Evolutionary conservation across 129 eudicot genomes (phyloP).

Genomic region (Tagetes erecta): DNA sequence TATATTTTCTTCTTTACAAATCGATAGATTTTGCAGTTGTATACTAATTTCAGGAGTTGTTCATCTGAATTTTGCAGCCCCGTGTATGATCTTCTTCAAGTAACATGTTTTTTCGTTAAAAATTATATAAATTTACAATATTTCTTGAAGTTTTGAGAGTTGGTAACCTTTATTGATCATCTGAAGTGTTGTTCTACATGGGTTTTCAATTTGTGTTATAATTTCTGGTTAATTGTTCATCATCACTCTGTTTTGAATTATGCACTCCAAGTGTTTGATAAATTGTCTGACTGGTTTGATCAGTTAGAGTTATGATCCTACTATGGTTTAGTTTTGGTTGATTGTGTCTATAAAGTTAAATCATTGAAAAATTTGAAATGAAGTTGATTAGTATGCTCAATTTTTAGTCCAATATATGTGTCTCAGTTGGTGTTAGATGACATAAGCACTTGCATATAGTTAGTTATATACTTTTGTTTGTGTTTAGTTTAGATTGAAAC

Average conservation of each 20-base stretch:
- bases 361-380: background rate
- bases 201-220: constrained; percentile 18
- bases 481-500: too few relatives aligned
- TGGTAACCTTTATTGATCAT: constrained; percentile 20
- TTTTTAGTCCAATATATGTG: background rate
- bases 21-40: background rate
- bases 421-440: constrained; percentile 4
- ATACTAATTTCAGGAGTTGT: constrained; percentile 5
- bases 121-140: background rate
- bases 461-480: too few relatives aligned
- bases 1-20: constrained; percentile 1
- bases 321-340: background rate
- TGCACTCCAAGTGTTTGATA: constrained; percentile 31
- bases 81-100: constrained; percentile 31
- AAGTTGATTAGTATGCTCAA: background rate
- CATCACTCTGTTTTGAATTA: constrained; percentile 22
- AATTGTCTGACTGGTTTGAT: constrained; percentile 16
- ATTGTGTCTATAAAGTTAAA: background rate
- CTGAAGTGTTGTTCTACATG: constrained; percentile 23
- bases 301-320: background rate
- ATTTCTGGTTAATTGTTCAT: constrained; percentile 4
- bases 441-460: constrained; percentile 2
- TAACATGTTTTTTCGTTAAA: constrained; percentile 19
- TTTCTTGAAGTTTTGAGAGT: background rate
- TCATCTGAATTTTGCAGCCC: constrained; percentile 24